Conservation (phyloP, 1,284 basidiomycete species). For the Neonothopanus nambi region DNA sequence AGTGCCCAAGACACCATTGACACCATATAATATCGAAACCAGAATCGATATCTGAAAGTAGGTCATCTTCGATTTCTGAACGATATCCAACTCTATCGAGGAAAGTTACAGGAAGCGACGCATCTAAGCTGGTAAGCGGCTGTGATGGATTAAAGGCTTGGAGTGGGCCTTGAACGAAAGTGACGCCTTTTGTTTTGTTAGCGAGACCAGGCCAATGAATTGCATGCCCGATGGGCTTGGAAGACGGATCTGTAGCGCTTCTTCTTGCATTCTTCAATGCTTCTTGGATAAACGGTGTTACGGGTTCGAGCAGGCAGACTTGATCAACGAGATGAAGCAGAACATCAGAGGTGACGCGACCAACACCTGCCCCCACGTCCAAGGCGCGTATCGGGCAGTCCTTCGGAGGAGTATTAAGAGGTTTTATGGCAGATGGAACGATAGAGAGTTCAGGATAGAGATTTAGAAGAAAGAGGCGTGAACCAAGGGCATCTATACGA, state of each 20-base stretch:
- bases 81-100: slow-evolving; percentile 61
- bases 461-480: slow-evolving; percentile 81
- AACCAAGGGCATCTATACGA: slow-evolving; percentile 84
- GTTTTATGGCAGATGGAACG: slow-evolving; percentile 67
- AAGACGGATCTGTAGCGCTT: slow-evolving; percentile 29
- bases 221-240: slow-evolving; percentile 51
- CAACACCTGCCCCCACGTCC: slow-evolving; percentile 91
- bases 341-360: slow-evolving; percentile 84
- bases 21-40: slow-evolving; percentile 88
- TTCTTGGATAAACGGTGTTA: slow-evolving; percentile 71
- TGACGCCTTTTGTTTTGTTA: slow-evolving; percentile 72
- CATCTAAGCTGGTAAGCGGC: slow-evolving; percentile 33
- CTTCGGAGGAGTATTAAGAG: slow-evolving; percentile 32
- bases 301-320: slow-evolving; percentile 88
- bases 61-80: slow-evolving; percentile 29
- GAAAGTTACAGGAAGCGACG: slow-evolving; percentile 39
- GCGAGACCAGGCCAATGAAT: slow-evolving; percentile 45
- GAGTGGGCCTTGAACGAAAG: slow-evolving; percentile 75
- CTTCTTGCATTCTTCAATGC: slow-evolving; percentile 57
- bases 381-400: slow-evolving; percentile 61
- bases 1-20: slow-evolving; percentile 94
- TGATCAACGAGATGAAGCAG: slow-evolving; percentile 84
- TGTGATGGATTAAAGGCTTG: slow-evolving; percentile 73
- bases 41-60: slow-evolving; percentile 43
- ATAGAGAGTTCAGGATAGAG: slow-evolving; percentile 77